Percentiles rank a stretch among this genome's conserved stretches.
Evolutionary conservation across 2,329 filamentous ascomycete species (phyloP).

Genomic region (Fusarium proliferatum): DNA sequence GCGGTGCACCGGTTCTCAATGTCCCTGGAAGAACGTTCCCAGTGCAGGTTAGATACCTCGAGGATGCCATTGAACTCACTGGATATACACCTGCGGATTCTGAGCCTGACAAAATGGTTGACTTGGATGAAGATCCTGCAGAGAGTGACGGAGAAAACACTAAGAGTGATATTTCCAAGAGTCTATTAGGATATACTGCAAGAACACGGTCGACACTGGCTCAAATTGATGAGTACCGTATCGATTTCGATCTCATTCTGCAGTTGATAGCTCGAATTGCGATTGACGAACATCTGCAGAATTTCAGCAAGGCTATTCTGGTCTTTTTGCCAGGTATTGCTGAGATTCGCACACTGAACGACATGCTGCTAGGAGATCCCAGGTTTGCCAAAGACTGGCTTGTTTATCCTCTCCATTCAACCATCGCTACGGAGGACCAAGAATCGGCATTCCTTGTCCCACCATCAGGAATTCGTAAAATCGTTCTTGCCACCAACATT

Average conservation of each 20-base stretch:
- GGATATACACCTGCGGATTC: conserved; percentile 69
- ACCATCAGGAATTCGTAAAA: conserved; percentile 84
- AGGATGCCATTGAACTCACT: conserved; percentile 91
- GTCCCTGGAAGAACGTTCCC: conserved; percentile 95
- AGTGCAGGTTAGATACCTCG: conserved; percentile 86
- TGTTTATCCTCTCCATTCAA: conserved; percentile 90
- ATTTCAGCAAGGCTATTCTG: conserved; percentile 90
- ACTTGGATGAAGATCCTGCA: conserved; percentile 70
- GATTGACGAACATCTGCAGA: conserved; percentile 70
- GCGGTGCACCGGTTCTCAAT: conserved; percentile 85
- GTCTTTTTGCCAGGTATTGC: conserved; percentile 95
- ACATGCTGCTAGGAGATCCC: conserved; percentile 81
- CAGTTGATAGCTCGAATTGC: conserved; percentile 83
- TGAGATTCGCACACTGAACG: conserved; percentile 89
- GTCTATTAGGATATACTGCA: conserved; percentile 77
- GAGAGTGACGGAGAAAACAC: conserved; percentile 63
- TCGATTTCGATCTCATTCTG: conserved; percentile 88
- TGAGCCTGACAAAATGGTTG: conserved; percentile 64
- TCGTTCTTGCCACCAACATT: conserved; percentile 97
- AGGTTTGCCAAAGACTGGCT: conserved; percentile 83
- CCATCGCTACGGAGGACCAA: conserved; percentile 95
- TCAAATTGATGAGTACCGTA: conserved; percentile 88
- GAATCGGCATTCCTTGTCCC: conserved; percentile 91
- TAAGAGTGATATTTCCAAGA: conserved; percentile 69
- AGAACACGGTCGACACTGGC: conserved; percentile 80